A percentile compares a stretch with the other conserved stretches of the same genome.
Evolutionary conservation across 495 filamentous ascomycete genomes (phyloP).

Genomic region (Schizothecium vesticola): DNA sequence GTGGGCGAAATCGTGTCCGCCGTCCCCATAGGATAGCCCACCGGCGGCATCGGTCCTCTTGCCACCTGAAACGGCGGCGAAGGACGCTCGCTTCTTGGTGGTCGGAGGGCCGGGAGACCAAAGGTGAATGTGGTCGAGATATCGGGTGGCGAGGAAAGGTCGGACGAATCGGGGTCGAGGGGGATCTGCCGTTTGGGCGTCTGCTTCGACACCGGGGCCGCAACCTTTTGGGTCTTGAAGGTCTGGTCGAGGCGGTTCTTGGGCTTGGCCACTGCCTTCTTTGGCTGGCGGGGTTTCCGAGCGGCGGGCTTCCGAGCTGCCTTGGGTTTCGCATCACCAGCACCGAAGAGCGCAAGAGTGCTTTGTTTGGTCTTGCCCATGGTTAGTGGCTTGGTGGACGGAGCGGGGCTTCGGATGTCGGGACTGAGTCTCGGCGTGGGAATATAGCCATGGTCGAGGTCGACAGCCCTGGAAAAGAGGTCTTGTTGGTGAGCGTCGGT

Average conservation of each 20-base stretch:
- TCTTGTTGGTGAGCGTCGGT: slow-evolving; percentile 21
- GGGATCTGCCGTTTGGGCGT: slow-evolving; percentile 14
- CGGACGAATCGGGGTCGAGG: slow-evolving; percentile 16
- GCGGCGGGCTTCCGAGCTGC: slow-evolving; percentile 21
- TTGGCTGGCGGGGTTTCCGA: slow-evolving; percentile 35
- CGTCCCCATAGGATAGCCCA: neutral
- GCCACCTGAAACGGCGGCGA: slow-evolving; percentile 8
- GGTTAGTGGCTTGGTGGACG: slow-evolving; percentile 25
- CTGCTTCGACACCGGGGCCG: slow-evolving; percentile 13
- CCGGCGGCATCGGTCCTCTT: neutral
- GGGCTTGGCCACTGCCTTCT: slow-evolving; percentile 31
- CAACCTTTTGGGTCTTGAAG: slow-evolving; percentile 40
- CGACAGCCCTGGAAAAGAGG: slow-evolving; percentile 14
- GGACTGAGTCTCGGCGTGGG: slow-evolving; percentile 61
- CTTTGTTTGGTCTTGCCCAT: slow-evolving; percentile 34
- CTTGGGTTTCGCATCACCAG: slow-evolving; percentile 12
- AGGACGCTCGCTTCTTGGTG: slow-evolving; percentile 5
- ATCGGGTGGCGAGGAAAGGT: slow-evolving; percentile 21
- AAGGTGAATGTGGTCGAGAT: slow-evolving; percentile 2
- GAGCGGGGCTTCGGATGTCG: slow-evolving; percentile 45
- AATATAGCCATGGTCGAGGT: slow-evolving; percentile 41
- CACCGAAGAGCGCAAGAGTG: slow-evolving; percentile 28
- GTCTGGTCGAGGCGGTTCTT: slow-evolving; percentile 34
- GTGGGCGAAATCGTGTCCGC: slow-evolving; percentile 39
- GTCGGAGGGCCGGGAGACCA: slow-evolving; percentile 25